phyloP scores from a whole-genome alignment of 306 rosid genomes.

The Hylodesmum podocarpum region DNA sequence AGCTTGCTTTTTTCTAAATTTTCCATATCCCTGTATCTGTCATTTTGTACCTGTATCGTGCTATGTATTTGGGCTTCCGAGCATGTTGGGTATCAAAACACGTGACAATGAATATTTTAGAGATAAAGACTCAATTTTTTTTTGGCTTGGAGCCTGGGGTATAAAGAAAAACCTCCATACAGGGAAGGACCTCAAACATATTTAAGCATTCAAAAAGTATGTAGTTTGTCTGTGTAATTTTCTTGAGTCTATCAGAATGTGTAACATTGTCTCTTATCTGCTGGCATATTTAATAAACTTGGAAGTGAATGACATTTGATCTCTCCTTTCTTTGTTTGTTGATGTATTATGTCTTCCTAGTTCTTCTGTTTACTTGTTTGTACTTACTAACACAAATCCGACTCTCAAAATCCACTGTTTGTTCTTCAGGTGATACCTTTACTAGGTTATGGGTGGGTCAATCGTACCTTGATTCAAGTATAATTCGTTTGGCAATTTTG shows the following conservation, averaged over 20 bases:
- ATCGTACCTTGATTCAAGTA: conserved; percentile 41
- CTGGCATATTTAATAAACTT: not conserved
- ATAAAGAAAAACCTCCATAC: not conserved
- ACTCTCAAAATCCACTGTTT: conserved; percentile 28
- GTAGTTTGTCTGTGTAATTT: not conserved
- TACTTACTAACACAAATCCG: not conserved
- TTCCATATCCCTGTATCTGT: not conserved
- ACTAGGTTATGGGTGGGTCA: conserved; percentile 76
- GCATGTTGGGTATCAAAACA: not conserved
- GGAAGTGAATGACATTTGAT: not conserved
- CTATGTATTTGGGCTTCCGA: not conserved
- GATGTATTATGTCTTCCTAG: conserved; percentile 6
- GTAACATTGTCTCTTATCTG: conserved; percentile 22
- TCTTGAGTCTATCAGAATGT: not conserved
- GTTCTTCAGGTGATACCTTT: conserved; percentile 55
- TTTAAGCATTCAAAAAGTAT: not conserved
- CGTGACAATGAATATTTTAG: not conserved
- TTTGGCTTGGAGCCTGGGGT: not conserved
- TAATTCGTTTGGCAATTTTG: conserved; percentile 69
- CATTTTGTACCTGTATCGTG: not conserved
- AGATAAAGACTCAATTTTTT: not conserved
- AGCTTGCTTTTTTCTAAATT: not conserved
- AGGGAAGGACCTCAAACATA: not conserved
- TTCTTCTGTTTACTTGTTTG: conserved; percentile 17
- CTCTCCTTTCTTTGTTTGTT: not conserved